Base-by-base conservation (phyloP, 306 rosid species). In the Prunus dulcis region DNA sequence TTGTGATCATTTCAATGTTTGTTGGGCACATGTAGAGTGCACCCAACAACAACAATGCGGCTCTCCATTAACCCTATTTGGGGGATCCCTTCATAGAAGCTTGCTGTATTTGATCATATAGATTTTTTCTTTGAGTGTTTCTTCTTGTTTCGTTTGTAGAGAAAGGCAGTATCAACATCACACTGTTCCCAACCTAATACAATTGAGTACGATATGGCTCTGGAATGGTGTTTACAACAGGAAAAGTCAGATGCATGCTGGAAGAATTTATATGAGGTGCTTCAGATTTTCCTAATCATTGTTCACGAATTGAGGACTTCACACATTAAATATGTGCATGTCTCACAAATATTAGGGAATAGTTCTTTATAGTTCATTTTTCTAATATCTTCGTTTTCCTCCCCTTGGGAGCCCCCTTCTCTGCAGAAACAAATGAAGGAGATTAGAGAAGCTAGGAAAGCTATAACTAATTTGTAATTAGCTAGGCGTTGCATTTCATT, bases 161-260 rank as follows among this genome's bases (percentile, higher is more conserved):
- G 71, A 84, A 82, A 79, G 27, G 91, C 89, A 57, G 86, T 88
- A 68, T 85, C 91, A 71, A 88, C 96, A 19, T 82, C 93, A 46
- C 96, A 91, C 77, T 85, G 87, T 72, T 10, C 96, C n/a, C 90
- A 88, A 72, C 62, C 81, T 49, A 91, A 91, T 76, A 77, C 87
- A 19, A 45, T 89, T 46, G 96, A 87, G 64, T 83, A 78, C 11
- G 60, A 27, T 5, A 74, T 88, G 88, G 88, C 91, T 27, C 43
- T 56, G 57, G 82, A 80, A 14, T 91, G 93, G 92, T 34, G 43
- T 69, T 14, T 9, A 49, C 81, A 62, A 23, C 83, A 86, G 67
- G 49, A 43, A 10, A 80, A 50, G 75, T 82, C 83, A 0, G 85
- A 92, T 57, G 67, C 68, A 61, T 78, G 81, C 25, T 78, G 89